These are phyloP conservation scores for Cantharellus anzutake DNA, from an alignment of 768 basidiomycete genomes.

Conservation along the genomic window DNA sequence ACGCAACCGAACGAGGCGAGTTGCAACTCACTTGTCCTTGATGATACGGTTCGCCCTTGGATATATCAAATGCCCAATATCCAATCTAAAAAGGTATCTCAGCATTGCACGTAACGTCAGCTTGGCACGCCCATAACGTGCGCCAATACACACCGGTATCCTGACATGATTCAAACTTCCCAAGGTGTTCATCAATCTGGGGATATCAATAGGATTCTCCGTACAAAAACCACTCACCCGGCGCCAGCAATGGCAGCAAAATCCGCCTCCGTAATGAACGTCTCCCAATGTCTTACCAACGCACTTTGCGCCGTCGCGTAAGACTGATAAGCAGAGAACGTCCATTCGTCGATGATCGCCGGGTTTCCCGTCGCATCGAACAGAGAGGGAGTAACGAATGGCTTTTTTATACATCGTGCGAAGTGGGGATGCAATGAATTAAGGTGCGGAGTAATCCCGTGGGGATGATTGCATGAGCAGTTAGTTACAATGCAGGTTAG, in stretches of 20 bases:
- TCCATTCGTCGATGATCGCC: slow-evolving; percentile 4
- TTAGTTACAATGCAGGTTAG: not conserved
- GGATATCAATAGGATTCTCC: not conserved
- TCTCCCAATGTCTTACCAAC: slow-evolving; percentile 41
- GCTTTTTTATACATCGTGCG: not conserved
- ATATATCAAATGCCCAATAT: slow-evolving; percentile 78
- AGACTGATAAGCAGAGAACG: slow-evolving; percentile 4
- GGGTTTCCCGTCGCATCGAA: slow-evolving; percentile 11
- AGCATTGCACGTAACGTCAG: too few species aligned
- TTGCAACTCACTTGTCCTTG: slow-evolving; percentile 12
- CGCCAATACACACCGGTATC: slow-evolving; percentile 14
- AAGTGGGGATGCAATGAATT: not conserved
- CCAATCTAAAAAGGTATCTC: slow-evolving; percentile 31
- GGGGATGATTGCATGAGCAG: not conserved
- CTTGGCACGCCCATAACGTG: not conserved
- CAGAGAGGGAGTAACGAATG: slow-evolving; percentile 8
- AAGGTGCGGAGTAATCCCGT: not conserved
- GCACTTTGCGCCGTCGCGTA: not conserved
- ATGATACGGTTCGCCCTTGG: slow-evolving; percentile 53
- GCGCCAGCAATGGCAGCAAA: slow-evolving; percentile 44
- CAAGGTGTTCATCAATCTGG: not conserved
- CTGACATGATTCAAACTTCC: slow-evolving; percentile 26
- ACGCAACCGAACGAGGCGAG: not conserved
- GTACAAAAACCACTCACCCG: slow-evolving; percentile 16
- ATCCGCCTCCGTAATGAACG: slow-evolving; percentile 43